Conservation (phyloP, 2,329 filamentous ascomycete genomes). For the Trichophyton simii region DNA sequence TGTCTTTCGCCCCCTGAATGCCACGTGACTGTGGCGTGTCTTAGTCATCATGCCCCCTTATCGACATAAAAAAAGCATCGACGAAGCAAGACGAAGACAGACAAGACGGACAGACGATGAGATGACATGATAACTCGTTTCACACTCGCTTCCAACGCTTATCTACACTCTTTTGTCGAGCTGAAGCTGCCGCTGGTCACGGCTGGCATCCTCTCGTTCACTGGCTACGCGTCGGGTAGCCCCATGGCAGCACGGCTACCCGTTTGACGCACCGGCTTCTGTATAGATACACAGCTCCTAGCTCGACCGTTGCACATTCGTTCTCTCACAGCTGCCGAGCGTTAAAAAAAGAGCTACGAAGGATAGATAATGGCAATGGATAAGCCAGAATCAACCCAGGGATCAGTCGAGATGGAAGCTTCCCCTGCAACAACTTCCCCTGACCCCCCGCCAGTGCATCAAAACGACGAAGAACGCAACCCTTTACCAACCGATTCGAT, state of each 20-base stretch:
- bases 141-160: background rate
- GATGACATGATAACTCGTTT: background rate
- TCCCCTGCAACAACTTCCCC: background rate
- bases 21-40: background rate
- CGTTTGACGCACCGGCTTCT: background rate
- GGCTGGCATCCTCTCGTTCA: background rate
- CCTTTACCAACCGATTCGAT: constrained; percentile 49
- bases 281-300: background rate
- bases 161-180: background rate
- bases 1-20: background rate
- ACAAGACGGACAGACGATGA: too few species aligned
- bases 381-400: background rate
- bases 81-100: background rate
- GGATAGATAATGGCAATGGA: background rate
- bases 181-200: constrained; percentile 1
- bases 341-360: background rate
- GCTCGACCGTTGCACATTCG: background rate
- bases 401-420: background rate
- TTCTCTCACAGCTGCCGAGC: background rate
- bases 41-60: constrained; percentile 4
- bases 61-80: background rate
- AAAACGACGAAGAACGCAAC: constrained; percentile 14
- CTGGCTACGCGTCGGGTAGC: background rate
- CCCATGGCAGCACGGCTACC: background rate
- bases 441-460: background rate